Percentiles rank a stretch among this genome's conserved stretches.
These are phyloP conservation scores for Metschnikowia lunata DNA, from an alignment of 805 yeast species.

Conservation along the genomic window DNA sequence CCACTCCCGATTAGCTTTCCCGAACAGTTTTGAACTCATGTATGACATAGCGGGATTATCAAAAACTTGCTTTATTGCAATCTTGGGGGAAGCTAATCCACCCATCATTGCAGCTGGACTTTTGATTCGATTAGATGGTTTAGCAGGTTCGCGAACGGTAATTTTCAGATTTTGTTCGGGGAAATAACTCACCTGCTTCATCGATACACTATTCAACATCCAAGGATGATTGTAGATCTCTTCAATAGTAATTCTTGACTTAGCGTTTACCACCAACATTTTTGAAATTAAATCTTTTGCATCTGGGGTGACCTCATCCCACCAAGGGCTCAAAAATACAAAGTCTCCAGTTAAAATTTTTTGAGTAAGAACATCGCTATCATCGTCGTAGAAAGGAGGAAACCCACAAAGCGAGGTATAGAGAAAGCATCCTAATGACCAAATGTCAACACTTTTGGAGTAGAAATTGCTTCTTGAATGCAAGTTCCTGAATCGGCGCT, in stretches of 20 bases:
- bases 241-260: conserved; percentile 62
- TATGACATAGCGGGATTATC: conserved; percentile 40
- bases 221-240: conserved; percentile 75
- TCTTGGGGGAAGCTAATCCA: conserved; percentile 13
- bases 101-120: conserved; percentile 12
- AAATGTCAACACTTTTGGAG: conserved; percentile 94
- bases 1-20: conserved; percentile 12
- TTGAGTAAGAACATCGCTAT: conserved; percentile 66
- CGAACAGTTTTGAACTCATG: conserved; percentile 16
- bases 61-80: conserved; percentile 40
- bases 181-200: conserved; percentile 14
- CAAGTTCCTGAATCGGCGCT: conserved; percentile 14
- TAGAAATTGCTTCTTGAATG: conserved; percentile 35
- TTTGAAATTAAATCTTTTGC: conserved; percentile 69
- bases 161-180: conserved; percentile 7
- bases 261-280: conserved; percentile 68
- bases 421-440: conserved; percentile 97
- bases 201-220: conserved; percentile 36
- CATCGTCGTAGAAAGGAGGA: conserved; percentile 93
- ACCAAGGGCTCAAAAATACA: conserved; percentile 78
- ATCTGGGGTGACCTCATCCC: conserved; percentile 72
- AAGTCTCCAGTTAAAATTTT: conserved; percentile 78
- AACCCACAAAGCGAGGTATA: conserved; percentile 94
- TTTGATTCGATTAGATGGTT: conserved; percentile 2
- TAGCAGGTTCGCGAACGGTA: not conserved